Conservation (phyloP, 768 basidiomycete species). For the Austroboletus festivus region DNA sequence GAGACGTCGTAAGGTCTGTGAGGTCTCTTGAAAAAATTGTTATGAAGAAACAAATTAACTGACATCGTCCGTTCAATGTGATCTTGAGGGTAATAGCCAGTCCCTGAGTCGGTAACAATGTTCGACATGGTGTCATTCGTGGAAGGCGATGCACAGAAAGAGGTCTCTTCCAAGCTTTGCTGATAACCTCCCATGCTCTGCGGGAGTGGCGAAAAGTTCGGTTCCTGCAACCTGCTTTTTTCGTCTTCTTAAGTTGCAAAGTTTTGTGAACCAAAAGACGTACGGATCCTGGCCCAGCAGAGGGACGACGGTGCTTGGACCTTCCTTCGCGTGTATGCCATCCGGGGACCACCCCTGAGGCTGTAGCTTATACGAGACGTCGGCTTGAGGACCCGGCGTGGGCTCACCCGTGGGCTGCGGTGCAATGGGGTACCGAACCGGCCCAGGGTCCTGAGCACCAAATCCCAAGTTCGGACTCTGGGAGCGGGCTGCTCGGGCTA, state of each 20-base stretch:
- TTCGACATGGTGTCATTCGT: conserved; percentile 10
- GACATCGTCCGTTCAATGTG: conserved; percentile 12
- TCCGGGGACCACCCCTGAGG: not conserved
- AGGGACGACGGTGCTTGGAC: not conserved
- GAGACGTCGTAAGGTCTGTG: too few species aligned
- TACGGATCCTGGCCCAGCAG: conserved; percentile 9
- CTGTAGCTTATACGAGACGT: conserved; percentile 5
- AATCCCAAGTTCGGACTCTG: conserved; percentile 19
- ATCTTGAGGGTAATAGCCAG: conserved; percentile 2
- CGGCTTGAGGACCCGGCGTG: too few species aligned
- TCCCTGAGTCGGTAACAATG: not conserved
- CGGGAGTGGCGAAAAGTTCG: not conserved
- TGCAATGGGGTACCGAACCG: conserved; percentile 1
- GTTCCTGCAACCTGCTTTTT: conserved; percentile 5
- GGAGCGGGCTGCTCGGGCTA: conserved; percentile 16
- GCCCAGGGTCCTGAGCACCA: conserved; percentile 9
- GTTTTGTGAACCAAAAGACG: conserved; percentile 1
- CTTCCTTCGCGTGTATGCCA: conserved; percentile 6
- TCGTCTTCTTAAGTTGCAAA: not conserved
- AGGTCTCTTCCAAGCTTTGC: conserved; percentile 15
- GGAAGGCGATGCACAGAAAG: not conserved
- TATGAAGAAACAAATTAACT: conserved; percentile 2
- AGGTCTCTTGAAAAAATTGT: not conserved
- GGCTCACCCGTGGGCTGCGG: conserved; percentile 6
- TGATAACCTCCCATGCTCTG: conserved; percentile 3